phyloP scores from a whole-genome alignment of 2,329 filamentous ascomycete species.

The Exserohilum rostratum region DNA sequence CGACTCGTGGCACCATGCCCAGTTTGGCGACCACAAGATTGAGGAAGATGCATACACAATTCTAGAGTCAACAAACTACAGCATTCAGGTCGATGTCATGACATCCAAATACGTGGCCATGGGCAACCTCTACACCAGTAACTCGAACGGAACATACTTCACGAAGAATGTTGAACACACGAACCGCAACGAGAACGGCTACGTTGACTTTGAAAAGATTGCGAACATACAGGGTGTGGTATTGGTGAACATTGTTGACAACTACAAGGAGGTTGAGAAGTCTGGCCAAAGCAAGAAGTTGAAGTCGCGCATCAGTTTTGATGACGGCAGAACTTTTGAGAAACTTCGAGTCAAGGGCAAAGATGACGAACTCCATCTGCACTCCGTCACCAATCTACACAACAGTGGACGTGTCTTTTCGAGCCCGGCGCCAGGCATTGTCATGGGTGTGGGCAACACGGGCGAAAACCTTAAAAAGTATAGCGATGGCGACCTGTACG shows the following conservation, averaged over 20 bases:
- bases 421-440: constrained; percentile 87
- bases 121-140: constrained; percentile 91
- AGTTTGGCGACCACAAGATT: constrained; percentile 85
- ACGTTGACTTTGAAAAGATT: constrained; percentile 95
- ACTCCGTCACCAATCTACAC: constrained; percentile 84
- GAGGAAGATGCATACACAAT: constrained; percentile 89
- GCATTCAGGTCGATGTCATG: constrained; percentile 94
- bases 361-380: constrained; percentile 76
- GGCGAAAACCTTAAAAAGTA: constrained; percentile 76
- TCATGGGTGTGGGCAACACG: constrained; percentile 93
- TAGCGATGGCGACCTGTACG: constrained; percentile 76
- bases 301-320: constrained; percentile 85
- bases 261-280: constrained; percentile 74
- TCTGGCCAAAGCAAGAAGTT: constrained; percentile 67
- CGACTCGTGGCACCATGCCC: constrained; percentile 84
- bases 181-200: constrained; percentile 76
- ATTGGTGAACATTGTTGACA: constrained; percentile 86
- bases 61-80: constrained; percentile 95
- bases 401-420: constrained; percentile 90
- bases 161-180: constrained; percentile 90
- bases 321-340: constrained; percentile 89
- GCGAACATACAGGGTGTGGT: constrained; percentile 90
- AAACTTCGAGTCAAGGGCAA: constrained; percentile 70
- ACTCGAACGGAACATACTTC: constrained; percentile 97
- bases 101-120: constrained; percentile 71